Evolutionary conservation across 2,329 filamentous ascomycete species (phyloP).

Genomic region (Botryotinia calthae): DNA sequence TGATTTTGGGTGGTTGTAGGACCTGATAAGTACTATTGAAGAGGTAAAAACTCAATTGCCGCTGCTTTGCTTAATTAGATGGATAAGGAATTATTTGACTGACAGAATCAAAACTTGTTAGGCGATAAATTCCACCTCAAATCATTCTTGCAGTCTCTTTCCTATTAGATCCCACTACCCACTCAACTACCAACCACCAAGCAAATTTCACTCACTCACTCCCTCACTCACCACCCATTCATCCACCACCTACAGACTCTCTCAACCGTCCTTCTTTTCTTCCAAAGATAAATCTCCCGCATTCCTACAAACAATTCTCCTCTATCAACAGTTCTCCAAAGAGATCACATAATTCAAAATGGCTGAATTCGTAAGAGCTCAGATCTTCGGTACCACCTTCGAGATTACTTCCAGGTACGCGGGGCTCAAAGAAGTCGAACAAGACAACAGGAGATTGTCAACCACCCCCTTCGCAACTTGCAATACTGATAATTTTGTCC

Average conservation of each 20-base stretch:
- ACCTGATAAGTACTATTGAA: neutral
- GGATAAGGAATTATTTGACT: neutral
- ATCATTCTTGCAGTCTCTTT: conserved; percentile 9
- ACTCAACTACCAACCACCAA: neutral
- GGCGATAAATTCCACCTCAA: conserved; percentile 13
- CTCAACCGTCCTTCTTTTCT: neutral
- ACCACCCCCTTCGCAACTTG: conserved; percentile 23
- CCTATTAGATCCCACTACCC: neutral
- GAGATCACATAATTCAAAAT: conserved; percentile 53
- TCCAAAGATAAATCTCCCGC: neutral
- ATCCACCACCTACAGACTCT: neutral
- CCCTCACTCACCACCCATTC: neutral
- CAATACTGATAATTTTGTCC: conserved; percentile 27
- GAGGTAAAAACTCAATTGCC: neutral
- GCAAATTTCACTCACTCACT: neutral
- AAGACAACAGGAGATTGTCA: conserved; percentile 8
- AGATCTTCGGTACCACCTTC: conserved; percentile 99
- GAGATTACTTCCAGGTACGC: conserved; percentile 96
- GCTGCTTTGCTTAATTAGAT: conserved; percentile 2
- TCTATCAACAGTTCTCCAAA: neutral
- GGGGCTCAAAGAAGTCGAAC: conserved; percentile 22
- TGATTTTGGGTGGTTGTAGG: neutral
- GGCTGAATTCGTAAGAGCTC: conserved; percentile 98
- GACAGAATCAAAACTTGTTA: neutral
- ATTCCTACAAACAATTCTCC: neutral